Percentiles rank a stretch among this genome's conserved stretches.
Evolutionary conservation across 208 protist genomes (phyloP).

Genomic region (Naegleria gruberi): DNA sequence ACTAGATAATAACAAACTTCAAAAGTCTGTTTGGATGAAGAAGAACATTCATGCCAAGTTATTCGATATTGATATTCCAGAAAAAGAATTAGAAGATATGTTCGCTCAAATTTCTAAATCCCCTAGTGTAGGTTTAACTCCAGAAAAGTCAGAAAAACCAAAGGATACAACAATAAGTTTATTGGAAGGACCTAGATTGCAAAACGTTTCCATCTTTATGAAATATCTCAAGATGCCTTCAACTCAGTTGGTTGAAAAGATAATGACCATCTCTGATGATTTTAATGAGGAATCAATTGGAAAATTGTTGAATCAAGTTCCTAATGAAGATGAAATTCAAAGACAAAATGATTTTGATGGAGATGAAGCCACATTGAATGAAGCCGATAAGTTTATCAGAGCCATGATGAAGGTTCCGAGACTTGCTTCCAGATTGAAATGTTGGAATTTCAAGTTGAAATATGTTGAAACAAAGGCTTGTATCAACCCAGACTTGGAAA

Average conservation of each 20-base stretch:
- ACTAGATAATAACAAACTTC: neutral
- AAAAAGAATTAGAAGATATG: neutral
- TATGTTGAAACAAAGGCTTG: neutral
- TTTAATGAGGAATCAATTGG: neutral
- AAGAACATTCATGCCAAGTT: neutral
- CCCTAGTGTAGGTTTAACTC: neutral
- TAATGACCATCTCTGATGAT: neutral
- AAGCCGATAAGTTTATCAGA: neutral
- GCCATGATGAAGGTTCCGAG: neutral
- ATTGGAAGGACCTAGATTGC: neutral
- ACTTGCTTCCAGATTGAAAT: neutral
- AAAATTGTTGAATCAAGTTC: neutral
- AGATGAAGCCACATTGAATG: neutral
- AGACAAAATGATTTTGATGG: neutral
- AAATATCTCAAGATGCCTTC: neutral
- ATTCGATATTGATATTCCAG: neutral
- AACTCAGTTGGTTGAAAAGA: neutral
- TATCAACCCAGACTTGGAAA: neutral
- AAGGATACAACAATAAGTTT: neutral
- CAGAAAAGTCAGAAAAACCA: too few species aligned
- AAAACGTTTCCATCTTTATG: neutral
- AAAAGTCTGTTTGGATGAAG: neutral
- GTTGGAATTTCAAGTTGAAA: neutral
- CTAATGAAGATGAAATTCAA: neutral
- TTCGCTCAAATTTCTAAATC: neutral